These are phyloP conservation scores for Podaxis sp. DNA, from an alignment of 768 basidiomycete species.

Conservation along the genomic window DNA sequence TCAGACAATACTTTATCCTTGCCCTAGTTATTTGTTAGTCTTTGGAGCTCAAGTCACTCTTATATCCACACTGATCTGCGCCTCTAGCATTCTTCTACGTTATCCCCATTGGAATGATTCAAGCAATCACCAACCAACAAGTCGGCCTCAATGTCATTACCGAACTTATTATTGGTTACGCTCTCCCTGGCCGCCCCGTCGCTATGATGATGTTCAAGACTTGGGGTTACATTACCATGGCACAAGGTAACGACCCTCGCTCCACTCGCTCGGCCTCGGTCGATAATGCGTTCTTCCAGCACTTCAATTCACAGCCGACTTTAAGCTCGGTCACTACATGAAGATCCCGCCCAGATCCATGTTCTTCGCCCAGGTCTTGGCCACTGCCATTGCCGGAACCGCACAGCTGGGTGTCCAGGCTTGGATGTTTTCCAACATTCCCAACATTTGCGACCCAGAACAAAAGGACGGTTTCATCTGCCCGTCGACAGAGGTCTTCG, in stretches of 20 bases:
- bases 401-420: conserved; percentile 73
- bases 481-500: conserved; percentile 69
- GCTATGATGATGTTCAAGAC: conserved; percentile 90
- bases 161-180: conserved; percentile 79
- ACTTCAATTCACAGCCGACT: conserved; percentile 66
- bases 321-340: conserved; percentile 81
- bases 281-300: conserved; percentile 34
- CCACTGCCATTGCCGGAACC: conserved; percentile 67
- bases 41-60: neutral
- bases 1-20: conserved; percentile 56
- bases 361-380: conserved; percentile 70
- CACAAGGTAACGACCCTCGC: conserved; percentile 36
- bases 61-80: neutral
- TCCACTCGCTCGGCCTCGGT: neutral
- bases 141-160: conserved; percentile 74
- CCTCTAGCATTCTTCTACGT: conserved; percentile 55
- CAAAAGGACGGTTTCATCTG: conserved; percentile 70
- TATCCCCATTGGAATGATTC: conserved; percentile 66
- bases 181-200: conserved; percentile 71
- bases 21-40: conserved; percentile 57
- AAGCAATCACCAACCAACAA: conserved; percentile 80
- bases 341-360: conserved; percentile 70
- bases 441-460: conserved; percentile 50
- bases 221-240: conserved; percentile 72
- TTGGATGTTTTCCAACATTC: conserved; percentile 75